Conservation (phyloP, 257 asterid species). For the Plantago elongata region DNA sequence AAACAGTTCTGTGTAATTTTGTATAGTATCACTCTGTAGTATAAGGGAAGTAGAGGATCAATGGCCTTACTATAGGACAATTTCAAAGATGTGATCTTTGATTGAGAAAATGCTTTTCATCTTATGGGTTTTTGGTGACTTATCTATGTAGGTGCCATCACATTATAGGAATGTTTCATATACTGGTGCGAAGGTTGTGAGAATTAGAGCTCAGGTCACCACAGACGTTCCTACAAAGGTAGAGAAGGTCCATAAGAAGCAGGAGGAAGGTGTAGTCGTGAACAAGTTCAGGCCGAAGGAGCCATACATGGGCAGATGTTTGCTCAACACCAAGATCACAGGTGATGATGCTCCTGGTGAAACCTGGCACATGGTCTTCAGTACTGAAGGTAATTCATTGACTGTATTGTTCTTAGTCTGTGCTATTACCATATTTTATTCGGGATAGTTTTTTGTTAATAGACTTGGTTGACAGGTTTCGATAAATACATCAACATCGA, state of each 20-base stretch:
- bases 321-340: slow-evolving; percentile 94
- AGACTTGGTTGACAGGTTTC: too few species aligned
- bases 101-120: not conserved
- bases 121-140: slow-evolving; percentile 2
- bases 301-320: slow-evolving; percentile 80
- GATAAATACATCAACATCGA: too few species aligned
- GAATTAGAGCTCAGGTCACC: slow-evolving; percentile 83
- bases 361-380: slow-evolving; percentile 98
- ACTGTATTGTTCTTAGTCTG: not conserved
- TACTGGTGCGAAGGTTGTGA: slow-evolving; percentile 33
- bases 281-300: slow-evolving; percentile 93
- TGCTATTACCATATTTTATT: not conserved
- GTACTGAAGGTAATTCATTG: slow-evolving; percentile 66
- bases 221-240: slow-evolving; percentile 91
- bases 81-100: slow-evolving; percentile 4
- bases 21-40: too few species aligned
- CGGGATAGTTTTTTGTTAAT: too few species aligned
- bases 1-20: too few species aligned
- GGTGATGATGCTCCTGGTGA: slow-evolving; percentile 99
- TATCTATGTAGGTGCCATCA: slow-evolving; percentile 48
- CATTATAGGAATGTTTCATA: slow-evolving; percentile 49
- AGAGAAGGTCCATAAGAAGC: slow-evolving; percentile 72
- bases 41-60: too few species aligned
- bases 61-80: not conserved
- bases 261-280: slow-evolving; percentile 76